phyloP scores from a whole-genome alignment of 805 yeast species.

The Starmerella geochares region DNA sequence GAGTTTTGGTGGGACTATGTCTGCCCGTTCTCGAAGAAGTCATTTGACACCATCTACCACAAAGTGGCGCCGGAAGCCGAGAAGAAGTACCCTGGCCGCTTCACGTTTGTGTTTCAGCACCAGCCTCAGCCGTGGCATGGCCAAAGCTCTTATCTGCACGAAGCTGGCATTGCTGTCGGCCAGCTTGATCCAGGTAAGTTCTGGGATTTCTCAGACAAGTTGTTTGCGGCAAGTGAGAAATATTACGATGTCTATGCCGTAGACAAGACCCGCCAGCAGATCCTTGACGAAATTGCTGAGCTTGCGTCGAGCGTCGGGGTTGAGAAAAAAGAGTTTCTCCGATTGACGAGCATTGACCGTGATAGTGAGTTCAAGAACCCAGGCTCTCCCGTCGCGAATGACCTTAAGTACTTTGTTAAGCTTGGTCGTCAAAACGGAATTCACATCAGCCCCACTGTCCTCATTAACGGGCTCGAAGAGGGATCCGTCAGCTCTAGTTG shows the following conservation, averaged over 20 bases:
- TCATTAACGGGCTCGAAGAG: constrained; percentile 56
- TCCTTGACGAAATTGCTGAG: constrained; percentile 44
- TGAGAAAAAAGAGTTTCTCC: constrained; percentile 32
- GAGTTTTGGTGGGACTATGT: constrained; percentile 31
- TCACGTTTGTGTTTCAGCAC: constrained; percentile 55
- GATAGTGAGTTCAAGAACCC: constrained; percentile 37
- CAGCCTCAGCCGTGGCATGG: constrained; percentile 92
- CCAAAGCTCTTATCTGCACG: constrained; percentile 55
- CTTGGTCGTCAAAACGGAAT: constrained; percentile 66
- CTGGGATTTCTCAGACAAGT: constrained; percentile 46
- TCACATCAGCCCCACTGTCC: constrained; percentile 77
- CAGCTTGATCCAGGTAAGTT: constrained; percentile 41
- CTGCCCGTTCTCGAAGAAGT: constrained; percentile 63
- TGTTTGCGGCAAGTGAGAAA: constrained; percentile 46
- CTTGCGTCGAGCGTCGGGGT: constrained; percentile 40
- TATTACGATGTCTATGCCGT: constrained; percentile 56
- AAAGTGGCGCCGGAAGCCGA: constrained; percentile 44
- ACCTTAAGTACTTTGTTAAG: constrained; percentile 63
- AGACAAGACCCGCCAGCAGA: constrained; percentile 45
- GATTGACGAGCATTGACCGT: constrained; percentile 31
- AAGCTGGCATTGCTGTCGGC: constrained; percentile 63
- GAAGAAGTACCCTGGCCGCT: constrained; percentile 38
- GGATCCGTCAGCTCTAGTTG: constrained; percentile 54
- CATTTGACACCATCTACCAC: constrained; percentile 46
- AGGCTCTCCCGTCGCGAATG: constrained; percentile 52